Evolutionary conservation across 192 early-diverging fungal species (phyloP), one percentile per base, ranked within the genome.

Genomic region (Umbelopsis vinacea): DNA sequence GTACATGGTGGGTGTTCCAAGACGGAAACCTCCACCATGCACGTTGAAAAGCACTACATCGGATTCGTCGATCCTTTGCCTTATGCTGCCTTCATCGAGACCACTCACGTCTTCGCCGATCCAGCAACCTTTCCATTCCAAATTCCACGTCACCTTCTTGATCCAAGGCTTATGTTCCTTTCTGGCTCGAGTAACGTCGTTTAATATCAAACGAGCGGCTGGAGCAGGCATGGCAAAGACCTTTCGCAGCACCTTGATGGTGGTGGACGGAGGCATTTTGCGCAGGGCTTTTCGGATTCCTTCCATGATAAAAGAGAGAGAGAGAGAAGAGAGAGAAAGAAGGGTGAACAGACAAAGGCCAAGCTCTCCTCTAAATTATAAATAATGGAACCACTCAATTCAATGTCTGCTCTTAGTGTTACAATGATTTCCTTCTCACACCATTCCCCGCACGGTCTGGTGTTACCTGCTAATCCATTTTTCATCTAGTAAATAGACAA

Each of bases 1-100:
- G 11, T 74, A 81, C 79, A 81, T 81, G 52, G 79, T 81, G 33
- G 71, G 66, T 4, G 29, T 76, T 4, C 79, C 79, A 15, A 81
- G 73, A 55, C 79, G 79, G 43, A 81, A 81, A 50, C 79, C 79
- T 45, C 79, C 79, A 66, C 79, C 79, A 48, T 81, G 79, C 4
- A 81, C 75, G 66, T 77, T 74, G 54, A 81, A 81, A 7, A 81
- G 48, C 7, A 81, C 46, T 0, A 81, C 73, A 69, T 81, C 75
- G 68, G 75, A 72, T 45, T 54, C 67, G 19, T 77, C 50, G 5
- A 77, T 57, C 7, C 76, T 26, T 37, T 68, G 45, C 24, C 45
- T 14, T 17, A 81, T 57, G 9, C 35, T 54, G 17, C 47, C 57
- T 26, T 53, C 53, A 46, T 60, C 48, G 9, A 77, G 14, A 6